Evolutionary conservation across 768 basidiomycete genomes (phyloP).

Genomic region (Brasilioporus rufonigricans): DNA sequence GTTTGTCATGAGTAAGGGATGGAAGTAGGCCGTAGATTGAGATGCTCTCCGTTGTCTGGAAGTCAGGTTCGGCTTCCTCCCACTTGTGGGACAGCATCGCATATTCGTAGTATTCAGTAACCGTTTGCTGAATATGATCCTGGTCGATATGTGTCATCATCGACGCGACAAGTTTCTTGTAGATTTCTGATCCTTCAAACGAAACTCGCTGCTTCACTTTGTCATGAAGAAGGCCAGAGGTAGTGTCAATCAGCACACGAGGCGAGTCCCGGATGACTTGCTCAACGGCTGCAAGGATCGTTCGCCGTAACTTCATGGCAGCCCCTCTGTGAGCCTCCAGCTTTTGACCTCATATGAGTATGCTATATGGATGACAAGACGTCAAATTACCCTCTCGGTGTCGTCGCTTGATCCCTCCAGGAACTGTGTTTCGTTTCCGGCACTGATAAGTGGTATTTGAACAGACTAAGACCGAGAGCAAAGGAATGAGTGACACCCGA

Average conservation of each 20-base stretch:
- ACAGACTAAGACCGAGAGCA: neutral
- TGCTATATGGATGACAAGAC: neutral
- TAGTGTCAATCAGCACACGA: neutral
- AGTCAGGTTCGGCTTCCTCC: neutral
- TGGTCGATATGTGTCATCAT: neutral
- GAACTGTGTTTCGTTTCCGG: neutral
- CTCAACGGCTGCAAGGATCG: neutral
- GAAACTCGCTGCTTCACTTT: neutral
- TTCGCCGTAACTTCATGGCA: neutral
- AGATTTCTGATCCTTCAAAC: neutral
- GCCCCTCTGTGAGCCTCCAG: neutral
- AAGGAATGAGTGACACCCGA: neutral
- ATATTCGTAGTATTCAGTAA: neutral
- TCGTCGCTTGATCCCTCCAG: neutral
- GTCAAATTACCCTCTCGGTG: neutral
- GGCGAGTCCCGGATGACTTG: neutral
- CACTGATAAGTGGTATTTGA: neutral
- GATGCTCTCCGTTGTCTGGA: neutral
- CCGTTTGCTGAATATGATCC: neutral
- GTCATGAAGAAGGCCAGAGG: neutral
- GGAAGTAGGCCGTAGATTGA: neutral
- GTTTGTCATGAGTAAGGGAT: neutral
- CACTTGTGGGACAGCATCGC: neutral
- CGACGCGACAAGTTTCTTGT: neutral
- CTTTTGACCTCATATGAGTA: neutral